These are phyloP conservation scores for Rhizomucor miehei DNA, from an alignment of 371 early-diverging fungal genomes.

Conservation along the genomic window DNA sequence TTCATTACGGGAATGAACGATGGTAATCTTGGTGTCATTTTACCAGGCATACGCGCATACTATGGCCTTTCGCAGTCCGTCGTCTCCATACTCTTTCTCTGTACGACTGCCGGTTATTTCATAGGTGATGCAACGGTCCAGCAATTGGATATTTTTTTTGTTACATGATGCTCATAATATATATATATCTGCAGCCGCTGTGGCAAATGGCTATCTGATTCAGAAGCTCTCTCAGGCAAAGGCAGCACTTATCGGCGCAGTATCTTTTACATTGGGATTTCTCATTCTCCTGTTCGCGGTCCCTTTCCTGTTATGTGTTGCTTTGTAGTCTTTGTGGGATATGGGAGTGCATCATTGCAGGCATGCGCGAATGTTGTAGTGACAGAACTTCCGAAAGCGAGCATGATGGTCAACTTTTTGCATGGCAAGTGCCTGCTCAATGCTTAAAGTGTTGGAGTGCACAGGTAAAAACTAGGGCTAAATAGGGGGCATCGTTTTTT, in stretches of 20 bases:
- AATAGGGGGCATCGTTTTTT: not conserved
- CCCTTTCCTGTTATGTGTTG: constrained; percentile 4
- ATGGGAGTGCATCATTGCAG: not conserved
- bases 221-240: constrained; percentile 6
- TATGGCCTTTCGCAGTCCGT: constrained; percentile 17
- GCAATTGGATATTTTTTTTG: not conserved
- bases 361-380: constrained; percentile 20
- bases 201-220: constrained; percentile 14
- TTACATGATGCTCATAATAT: not conserved
- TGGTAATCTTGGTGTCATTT: constrained; percentile 21
- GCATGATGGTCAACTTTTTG: constrained; percentile 16
- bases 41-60: constrained; percentile 16
- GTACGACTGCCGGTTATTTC: constrained; percentile 14
- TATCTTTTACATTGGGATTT: constrained; percentile 6
- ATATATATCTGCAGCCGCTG: no score
- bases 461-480: not conserved
- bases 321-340: not conserved
- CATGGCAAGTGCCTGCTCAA: constrained; percentile 10
- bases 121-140: not conserved
- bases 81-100: constrained; percentile 16
- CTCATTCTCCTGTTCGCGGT: constrained; percentile 6
- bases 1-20: constrained; percentile 19
- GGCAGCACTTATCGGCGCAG: constrained; percentile 12
- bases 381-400: constrained; percentile 17
- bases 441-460: not conserved